Evolutionary conservation across 78 protist genomes (phyloP), one percentile per base, ranked within the genome.

Genomic region (Emiliania huxleyi): DNA sequence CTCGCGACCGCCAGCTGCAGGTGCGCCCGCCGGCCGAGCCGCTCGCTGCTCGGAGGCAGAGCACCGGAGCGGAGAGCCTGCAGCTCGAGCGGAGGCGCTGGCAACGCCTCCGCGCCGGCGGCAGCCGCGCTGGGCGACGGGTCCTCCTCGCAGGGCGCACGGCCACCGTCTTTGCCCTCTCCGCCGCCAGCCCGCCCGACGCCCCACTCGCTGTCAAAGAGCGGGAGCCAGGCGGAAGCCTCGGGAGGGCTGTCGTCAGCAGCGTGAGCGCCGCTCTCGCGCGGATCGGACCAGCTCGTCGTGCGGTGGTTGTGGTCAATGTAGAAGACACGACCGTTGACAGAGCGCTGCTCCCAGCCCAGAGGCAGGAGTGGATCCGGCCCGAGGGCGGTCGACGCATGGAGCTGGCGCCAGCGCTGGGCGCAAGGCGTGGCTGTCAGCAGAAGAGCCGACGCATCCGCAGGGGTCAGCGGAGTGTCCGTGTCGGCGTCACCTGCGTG

Each of bases 341-440:
- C 85, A 8, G 23, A 1, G 85, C 85, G 85, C 85, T 77, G 85
- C 23, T 77, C 85, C 85, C 85, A 77, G 44, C 85, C 85, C 29
- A 2, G 8, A 11, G 85, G 85, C 29, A 77, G 46, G n/a, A 62
- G 75, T 26, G 75, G 37, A 3, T 8, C n/a, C 37, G 75, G 75
- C 37, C n/a, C 11, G n/a, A 15, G 8, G 75, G 23, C n/a, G n/a
- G 12, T 4, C 75, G 11, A 4, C 33, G 11, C n/a, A 26, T 62
- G 75, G 29, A 62, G 12, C 33, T 5, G 8, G 75, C 23, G 37
- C 29, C 12, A 26, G n/a, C 75, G 75, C 29, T 62, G 75, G 11
- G 75, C 75, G 2, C 33, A 15, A 2, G 75, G 75, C 75, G 75
- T 15, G n/a, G 29, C 75, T 4, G 75, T 4, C 37, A 62, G 23